These are phyloP conservation scores for Epicoccum sorghinum DNA, from an alignment of 2,329 filamentous ascomycete species.

Conservation along the genomic window DNA sequence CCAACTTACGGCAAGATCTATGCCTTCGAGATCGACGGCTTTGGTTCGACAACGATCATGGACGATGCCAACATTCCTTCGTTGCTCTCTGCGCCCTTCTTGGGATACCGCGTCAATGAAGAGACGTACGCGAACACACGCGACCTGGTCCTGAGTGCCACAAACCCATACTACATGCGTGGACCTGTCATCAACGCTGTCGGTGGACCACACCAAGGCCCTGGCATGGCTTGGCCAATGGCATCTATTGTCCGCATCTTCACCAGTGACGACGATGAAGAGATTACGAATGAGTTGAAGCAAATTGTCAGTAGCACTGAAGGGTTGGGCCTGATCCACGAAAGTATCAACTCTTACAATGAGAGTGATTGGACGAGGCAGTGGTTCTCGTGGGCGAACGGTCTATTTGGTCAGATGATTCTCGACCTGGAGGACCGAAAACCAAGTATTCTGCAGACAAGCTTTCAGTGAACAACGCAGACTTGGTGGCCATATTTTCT, in stretches of 20 bases:
- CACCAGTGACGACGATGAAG: conserved; percentile 55
- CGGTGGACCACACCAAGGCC: conserved; percentile 57
- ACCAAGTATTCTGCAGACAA: conserved; percentile 51
- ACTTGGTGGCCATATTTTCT: conserved; percentile 6
- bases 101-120: conserved; percentile 59
- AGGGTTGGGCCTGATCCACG: conserved; percentile 58
- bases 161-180: conserved; percentile 58
- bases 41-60: conserved; percentile 63
- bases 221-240: conserved; percentile 59
- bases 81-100: conserved; percentile 68
- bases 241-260: conserved; percentile 58
- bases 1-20: conserved; percentile 50
- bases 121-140: conserved; percentile 57
- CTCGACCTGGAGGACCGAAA: conserved; percentile 53
- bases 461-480: conserved; percentile 48
- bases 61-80: conserved; percentile 75
- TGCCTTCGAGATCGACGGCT: conserved; percentile 58
- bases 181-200: conserved; percentile 57
- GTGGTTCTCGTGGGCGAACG: conserved; percentile 61
- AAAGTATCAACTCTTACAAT: conserved; percentile 59
- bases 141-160: conserved; percentile 50
- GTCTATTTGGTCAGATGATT: conserved; percentile 58
- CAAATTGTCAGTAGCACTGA: conserved; percentile 56
- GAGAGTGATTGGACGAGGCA: conserved; percentile 55
- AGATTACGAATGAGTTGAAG: conserved; percentile 53